phyloP scores from a whole-genome alignment of 176 grass and related monocot species.

The Avena atlantica region DNA sequence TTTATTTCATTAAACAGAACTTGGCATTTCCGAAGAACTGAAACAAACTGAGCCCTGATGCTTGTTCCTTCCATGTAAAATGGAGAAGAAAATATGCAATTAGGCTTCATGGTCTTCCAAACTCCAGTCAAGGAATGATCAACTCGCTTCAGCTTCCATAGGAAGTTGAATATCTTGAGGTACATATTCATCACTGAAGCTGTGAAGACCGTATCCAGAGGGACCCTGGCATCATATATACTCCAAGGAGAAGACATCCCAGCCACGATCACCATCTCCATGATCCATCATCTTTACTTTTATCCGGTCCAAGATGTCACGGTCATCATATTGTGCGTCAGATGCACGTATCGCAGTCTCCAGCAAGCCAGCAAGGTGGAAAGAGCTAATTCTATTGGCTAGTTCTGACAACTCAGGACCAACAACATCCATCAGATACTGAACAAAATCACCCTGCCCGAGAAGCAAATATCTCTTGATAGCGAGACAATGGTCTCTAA shows the following conservation, averaged over 20 bases:
- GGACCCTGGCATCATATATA: constrained; percentile 69
- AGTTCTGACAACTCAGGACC: constrained; percentile 92
- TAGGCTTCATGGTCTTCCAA: constrained; percentile 96
- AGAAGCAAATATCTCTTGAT: constrained; percentile 97
- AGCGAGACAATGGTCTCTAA: constrained; percentile 91
- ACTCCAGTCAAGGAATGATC: constrained; percentile 84
- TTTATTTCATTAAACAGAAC: constrained; percentile 96
- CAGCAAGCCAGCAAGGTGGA: constrained; percentile 89
- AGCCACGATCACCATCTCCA: constrained; percentile 87
- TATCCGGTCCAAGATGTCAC: constrained; percentile 82
- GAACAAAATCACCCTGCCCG: constrained; percentile 96
- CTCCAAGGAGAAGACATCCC: constrained; percentile 95
- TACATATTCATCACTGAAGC: constrained; percentile 94
- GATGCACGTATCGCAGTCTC: constrained; percentile 91
- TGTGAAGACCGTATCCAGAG: constrained; percentile 86
- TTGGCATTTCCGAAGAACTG: constrained; percentile 90
- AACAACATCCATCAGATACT: constrained; percentile 94
- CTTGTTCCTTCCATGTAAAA: constrained; percentile 78
- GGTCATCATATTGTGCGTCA: constrained; percentile 87
- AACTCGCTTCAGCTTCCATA: constrained; percentile 91
- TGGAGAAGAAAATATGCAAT: constrained; percentile 85
- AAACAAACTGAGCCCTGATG: constrained; percentile 67
- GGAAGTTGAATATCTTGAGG: constrained; percentile 91
- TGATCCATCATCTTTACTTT: constrained; percentile 99
- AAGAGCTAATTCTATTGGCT: constrained; percentile 92